Conservation (phyloP, 345 rosid genomes). For the Rhizophora mangle region DNA sequence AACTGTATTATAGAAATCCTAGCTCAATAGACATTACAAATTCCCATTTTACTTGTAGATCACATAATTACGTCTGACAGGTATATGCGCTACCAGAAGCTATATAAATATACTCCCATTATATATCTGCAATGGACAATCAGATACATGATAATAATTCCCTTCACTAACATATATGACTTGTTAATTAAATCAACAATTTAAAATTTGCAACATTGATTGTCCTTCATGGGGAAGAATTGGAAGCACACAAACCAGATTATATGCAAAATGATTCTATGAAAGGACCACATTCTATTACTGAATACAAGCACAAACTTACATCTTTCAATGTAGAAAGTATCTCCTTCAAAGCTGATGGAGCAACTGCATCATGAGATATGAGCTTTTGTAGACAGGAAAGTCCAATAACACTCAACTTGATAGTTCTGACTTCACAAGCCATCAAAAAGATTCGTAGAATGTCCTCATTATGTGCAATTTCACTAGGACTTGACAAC, state of each 20-base stretch:
- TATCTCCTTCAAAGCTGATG: slow-evolving; percentile 76
- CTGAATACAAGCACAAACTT: slow-evolving; percentile 31
- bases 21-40: background rate
- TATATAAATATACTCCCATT: too few relatives aligned
- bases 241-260: background rate
- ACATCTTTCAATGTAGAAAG: slow-evolving; percentile 81
- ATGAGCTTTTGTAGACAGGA: slow-evolving; percentile 94
- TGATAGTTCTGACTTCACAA: slow-evolving; percentile 77
- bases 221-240: background rate
- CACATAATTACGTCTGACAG: too few relatives aligned
- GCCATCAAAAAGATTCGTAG: slow-evolving; percentile 86
- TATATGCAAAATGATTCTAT: background rate
- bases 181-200: background rate
- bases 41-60: too few relatives aligned
- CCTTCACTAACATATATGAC: too few relatives aligned
- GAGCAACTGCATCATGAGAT: slow-evolving; percentile 90
- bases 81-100: too few relatives aligned
- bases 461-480: slow-evolving; percentile 78
- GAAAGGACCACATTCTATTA: background rate
- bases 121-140: too few relatives aligned
- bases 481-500: slow-evolving; percentile 78
- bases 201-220: background rate
- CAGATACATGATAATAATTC: too few relatives aligned
- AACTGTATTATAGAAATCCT: background rate
- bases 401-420: slow-evolving; percentile 91